Evolutionary conservation across 2,329 filamentous ascomycete species (phyloP).

Genomic region (Graphilbum sp.): DNA sequence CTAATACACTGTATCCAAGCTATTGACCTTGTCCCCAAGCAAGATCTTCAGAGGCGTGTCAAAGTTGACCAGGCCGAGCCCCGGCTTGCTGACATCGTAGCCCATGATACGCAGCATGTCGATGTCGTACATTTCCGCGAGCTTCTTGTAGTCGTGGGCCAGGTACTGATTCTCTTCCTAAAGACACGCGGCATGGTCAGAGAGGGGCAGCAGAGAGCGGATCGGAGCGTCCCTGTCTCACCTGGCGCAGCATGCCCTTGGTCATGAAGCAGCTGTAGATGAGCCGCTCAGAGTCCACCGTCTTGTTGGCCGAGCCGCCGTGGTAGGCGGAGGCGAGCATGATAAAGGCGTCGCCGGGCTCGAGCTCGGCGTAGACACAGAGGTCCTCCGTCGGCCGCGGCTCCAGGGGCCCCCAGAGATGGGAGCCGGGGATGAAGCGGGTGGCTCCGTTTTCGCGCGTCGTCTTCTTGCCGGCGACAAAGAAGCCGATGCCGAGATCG

Average conservation of each 20-base stretch:
- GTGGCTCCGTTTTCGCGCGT: constrained; percentile 20
- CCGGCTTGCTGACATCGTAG: constrained; percentile 12
- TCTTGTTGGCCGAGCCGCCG: constrained; percentile 13
- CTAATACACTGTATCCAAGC: too few relatives aligned
- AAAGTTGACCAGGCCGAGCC: too few relatives aligned
- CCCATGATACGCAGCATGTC: constrained; percentile 12
- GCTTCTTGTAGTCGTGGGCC: constrained; percentile 8
- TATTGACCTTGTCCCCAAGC: too few relatives aligned
- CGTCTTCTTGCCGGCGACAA: constrained; percentile 16
- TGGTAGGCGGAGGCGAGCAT: constrained; percentile 12
- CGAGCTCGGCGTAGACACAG: constrained; percentile 9
- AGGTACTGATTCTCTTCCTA: constrained; percentile 12
- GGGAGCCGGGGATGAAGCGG: constrained; percentile 18
- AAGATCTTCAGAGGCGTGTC: too few relatives aligned
- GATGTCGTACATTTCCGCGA: constrained; percentile 2
- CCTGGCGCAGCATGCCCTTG: constrained; percentile 3
- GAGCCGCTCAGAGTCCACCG: constrained; percentile 6
- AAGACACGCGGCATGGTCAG: not conserved
- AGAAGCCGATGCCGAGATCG: constrained; percentile 15
- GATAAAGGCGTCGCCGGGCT: constrained; percentile 11
- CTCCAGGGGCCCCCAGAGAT: constrained; percentile 15
- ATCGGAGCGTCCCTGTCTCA: too few relatives aligned
- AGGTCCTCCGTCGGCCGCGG: constrained; percentile 9
- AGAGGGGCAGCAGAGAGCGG: not conserved
- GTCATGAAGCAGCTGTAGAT: constrained; percentile 4